phyloP scores from a whole-genome alignment of 768 basidiomycete genomes.

The Lentinula lateritia region DNA sequence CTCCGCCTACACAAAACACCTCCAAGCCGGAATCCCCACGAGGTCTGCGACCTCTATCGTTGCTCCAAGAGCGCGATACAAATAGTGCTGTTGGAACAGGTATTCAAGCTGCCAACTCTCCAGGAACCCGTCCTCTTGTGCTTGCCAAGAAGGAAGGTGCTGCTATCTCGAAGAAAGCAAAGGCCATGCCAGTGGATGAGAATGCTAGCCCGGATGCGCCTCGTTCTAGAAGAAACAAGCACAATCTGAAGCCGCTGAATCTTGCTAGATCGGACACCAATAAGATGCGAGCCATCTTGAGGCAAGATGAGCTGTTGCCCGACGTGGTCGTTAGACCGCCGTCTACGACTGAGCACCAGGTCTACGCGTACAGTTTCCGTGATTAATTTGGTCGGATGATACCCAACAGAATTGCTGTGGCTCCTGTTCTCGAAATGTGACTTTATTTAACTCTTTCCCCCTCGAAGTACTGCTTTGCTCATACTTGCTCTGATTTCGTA shows the following conservation, averaged over 20 bases:
- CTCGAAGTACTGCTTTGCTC: conserved; percentile 8
- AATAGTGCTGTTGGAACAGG: conserved; percentile 24
- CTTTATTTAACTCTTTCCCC: not conserved
- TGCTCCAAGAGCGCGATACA: conserved; percentile 54
- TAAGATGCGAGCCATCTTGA: conserved; percentile 52
- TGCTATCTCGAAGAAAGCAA: conserved; percentile 26
- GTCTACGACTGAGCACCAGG: conserved; percentile 41
- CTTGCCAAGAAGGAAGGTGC: conserved; percentile 51
- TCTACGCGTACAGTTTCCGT: conserved; percentile 39
- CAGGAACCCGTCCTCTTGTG: conserved; percentile 48
- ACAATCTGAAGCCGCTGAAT: conserved; percentile 50
- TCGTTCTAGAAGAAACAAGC: conserved; percentile 29
- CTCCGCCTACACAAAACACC: conserved; percentile 17
- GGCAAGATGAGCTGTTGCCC: conserved; percentile 52
- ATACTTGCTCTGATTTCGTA: conserved; percentile 12
- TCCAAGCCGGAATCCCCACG: conserved; percentile 34
- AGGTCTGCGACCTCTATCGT: conserved; percentile 56
- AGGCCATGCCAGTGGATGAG: conserved; percentile 22
- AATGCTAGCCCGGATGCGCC: conserved; percentile 22
- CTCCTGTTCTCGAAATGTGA: not conserved
- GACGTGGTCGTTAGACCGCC: conserved; percentile 59
- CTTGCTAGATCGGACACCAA: conserved; percentile 60
- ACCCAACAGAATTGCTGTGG: conserved; percentile 8
- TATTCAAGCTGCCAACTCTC: conserved; percentile 11
- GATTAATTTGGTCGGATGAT: conserved; percentile 22